Conservation (phyloP, 2,329 filamentous ascomycete genomes). For the Dactylellina drechsleri region DNA sequence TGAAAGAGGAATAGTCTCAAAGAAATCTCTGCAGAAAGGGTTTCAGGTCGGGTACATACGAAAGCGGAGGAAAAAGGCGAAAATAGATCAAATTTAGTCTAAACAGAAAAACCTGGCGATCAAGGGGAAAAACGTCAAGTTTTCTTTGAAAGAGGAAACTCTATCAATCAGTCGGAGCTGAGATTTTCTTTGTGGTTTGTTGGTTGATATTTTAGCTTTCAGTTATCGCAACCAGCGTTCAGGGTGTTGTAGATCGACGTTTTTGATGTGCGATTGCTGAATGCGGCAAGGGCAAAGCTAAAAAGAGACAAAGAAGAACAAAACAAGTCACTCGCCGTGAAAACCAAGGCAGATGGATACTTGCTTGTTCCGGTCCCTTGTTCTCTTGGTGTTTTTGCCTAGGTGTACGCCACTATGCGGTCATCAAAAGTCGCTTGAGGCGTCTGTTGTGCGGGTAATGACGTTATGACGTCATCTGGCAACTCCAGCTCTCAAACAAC, state of each 20-base stretch:
- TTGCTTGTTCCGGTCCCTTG: not conserved
- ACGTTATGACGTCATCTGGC: constrained; percentile 51
- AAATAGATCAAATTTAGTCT: not conserved
- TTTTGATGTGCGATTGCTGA: no score
- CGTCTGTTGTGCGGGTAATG: constrained; percentile 42
- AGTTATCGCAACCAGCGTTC: not conserved
- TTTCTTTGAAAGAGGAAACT: not conserved
- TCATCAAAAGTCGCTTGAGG: constrained; percentile 34
- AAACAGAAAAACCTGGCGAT: constrained; percentile 12
- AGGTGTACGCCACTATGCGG: constrained; percentile 40
- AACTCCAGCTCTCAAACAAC: constrained; percentile 12
- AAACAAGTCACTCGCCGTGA: not conserved
- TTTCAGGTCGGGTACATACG: no score
- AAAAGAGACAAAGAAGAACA: not conserved
- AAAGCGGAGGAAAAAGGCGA: not conserved
- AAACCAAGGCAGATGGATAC: not conserved
- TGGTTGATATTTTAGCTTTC: not conserved
- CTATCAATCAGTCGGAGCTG: no score
- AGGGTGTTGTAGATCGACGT: constrained; percentile 9
- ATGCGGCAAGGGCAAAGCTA: constrained; percentile 21
- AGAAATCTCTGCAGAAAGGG: no score
- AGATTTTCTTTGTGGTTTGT: not conserved
- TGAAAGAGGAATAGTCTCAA: not conserved
- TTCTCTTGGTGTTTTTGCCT: not conserved
- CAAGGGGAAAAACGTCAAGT: constrained; percentile 10